phyloP scores from a whole-genome alignment of 2,329 filamentous ascomycete species.

The Arthrobotrys iridis region DNA sequence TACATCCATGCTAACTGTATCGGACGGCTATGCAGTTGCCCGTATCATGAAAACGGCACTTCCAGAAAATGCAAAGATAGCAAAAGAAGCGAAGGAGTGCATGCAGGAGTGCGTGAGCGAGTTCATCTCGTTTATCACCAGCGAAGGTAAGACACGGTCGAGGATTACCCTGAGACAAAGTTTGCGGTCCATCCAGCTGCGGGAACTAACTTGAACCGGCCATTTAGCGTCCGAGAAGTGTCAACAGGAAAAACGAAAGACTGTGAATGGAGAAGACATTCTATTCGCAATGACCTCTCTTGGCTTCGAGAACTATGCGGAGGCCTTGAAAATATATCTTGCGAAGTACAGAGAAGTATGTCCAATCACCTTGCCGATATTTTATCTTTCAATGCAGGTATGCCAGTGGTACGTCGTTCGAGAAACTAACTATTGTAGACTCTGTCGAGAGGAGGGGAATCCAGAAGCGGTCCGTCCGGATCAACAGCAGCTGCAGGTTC shows the following conservation, averaged over 20 bases:
- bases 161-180: conserved; percentile 16
- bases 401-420: conserved; percentile 6
- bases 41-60: conserved; percentile 99
- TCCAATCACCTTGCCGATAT: conserved; percentile 56
- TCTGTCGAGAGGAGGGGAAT: conserved; percentile 53
- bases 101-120: conserved; percentile 99
- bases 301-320: conserved; percentile 98
- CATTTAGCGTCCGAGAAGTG: conserved; percentile 92
- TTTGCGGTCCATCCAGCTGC: conserved; percentile 30
- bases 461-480: conserved; percentile 53
- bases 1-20: conserved; percentile 56
- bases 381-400: background rate
- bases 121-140: conserved; percentile 99
- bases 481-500: conserved; percentile 55
- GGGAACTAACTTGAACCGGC: conserved; percentile 28
- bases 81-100: conserved; percentile 98
- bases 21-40: conserved; percentile 76
- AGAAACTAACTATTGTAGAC: conserved; percentile 48
- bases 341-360: conserved; percentile 97
- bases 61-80: conserved; percentile 98
- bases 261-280: conserved; percentile 98
- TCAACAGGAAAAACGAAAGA: conserved; percentile 99
- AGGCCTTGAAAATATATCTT: conserved; percentile 97
- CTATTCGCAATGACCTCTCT: conserved; percentile 98
- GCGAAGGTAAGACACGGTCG: conserved; percentile 77